phyloP scores from a whole-genome alignment of 2,329 filamentous ascomycete species.

The Botryosphaeria agaves region DNA sequence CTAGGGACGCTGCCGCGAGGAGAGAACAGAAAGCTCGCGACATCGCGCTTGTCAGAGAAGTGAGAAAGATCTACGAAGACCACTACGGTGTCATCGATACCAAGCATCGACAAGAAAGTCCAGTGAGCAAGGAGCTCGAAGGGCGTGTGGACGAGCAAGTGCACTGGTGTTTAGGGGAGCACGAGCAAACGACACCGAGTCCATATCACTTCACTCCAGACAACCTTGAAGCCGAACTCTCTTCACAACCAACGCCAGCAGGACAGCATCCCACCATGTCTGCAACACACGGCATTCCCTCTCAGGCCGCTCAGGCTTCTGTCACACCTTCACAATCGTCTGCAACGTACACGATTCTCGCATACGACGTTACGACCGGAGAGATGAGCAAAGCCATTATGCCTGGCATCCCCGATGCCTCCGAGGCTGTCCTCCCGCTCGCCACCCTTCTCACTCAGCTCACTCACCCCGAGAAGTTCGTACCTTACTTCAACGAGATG shows the following conservation, averaged over 20 bases:
- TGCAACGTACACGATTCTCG: constrained; percentile 45
- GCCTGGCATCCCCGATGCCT: constrained; percentile 31
- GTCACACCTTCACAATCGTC: too few relatives aligned
- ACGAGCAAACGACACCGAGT: constrained; percentile 7
- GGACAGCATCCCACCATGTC: too few relatives aligned
- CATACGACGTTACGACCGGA: constrained; percentile 43
- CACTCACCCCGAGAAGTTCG: constrained; percentile 45
- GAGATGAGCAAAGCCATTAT: constrained; percentile 42
- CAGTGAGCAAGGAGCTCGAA: neutral
- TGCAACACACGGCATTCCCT: too few relatives aligned
- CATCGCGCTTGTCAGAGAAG: constrained; percentile 17
- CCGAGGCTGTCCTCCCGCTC: constrained; percentile 35
- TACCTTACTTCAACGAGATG: constrained; percentile 42
- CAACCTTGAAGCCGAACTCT: constrained; percentile 9
- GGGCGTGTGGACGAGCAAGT: constrained; percentile 6
- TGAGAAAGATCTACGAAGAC: constrained; percentile 25
- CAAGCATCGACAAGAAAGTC: constrained; percentile 8
- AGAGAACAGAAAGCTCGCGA: constrained; percentile 12
- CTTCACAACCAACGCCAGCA: constrained; percentile 1
- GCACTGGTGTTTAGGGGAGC: constrained; percentile 9
- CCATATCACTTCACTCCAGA: constrained; percentile 7
- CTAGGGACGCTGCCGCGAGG: constrained; percentile 6
- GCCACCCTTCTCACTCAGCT: constrained; percentile 43
- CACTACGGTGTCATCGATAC: constrained; percentile 21
- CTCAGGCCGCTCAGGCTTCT: too few relatives aligned